Base-by-base conservation (phyloP, 768 basidiomycete genomes). In the Naganishia onofrii region DNA sequence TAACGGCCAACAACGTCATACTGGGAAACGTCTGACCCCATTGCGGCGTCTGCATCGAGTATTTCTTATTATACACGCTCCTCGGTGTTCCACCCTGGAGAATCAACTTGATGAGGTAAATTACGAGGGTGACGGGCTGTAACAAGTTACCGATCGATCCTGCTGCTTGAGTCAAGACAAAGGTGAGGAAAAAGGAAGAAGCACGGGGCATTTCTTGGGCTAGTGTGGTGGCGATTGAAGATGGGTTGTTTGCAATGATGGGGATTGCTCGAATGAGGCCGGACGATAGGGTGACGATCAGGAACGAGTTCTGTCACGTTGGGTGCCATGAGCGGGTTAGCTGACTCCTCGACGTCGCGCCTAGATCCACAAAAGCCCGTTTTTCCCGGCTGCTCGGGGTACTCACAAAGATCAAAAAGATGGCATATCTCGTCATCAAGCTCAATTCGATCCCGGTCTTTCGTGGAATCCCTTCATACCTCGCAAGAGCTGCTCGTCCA, bases 61-160 rank as follows among this genome's bases (percentile, higher is more conserved):
- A 93, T 80, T 92, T 91, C 84, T 94, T 90, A 34, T 84, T 84
- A 76, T 88, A 95, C 15, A 97, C 85, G 2, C 90, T 87, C 21
- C 67, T 72, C 73, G 78, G 78, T 0, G 95, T 95, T 73, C 89
- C 91, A 28, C 92, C 94, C 21, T 94, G 85, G 15, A 99, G 81
- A 81, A 88, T 85, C 29, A 95, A 81, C 83, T 92, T 95, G 79
- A 95, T 89, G 76, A 96, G 96, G 83, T 97, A 97, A 54, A 97
- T 74, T 7, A 87, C 78, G 57, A 97, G 82, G 0, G 87, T 82
- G 12, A 91, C 89, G 53, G 89, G 85, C 74, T 89, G 89, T 42
- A 96, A 82, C 81, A 97, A 89, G 6, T 90, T 89, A 51, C 89
- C 87, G 0, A 89, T 91, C 0, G 88, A 86, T 13, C 87, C 91